phyloP scores from a whole-genome alignment of 106 monocot species.

The Dendrobium catenatum region DNA sequence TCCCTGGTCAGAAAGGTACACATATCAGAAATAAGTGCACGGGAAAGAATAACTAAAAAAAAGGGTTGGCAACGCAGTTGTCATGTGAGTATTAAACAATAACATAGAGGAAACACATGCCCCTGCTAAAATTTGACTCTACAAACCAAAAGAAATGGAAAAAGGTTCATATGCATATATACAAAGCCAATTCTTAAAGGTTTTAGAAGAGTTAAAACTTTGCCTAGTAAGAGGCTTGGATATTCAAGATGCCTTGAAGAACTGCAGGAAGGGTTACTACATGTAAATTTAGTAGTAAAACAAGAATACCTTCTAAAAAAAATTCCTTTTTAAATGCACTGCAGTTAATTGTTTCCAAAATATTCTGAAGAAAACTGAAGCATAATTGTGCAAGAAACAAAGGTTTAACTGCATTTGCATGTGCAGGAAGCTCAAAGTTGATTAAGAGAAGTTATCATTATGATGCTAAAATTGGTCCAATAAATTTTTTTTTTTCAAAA shows the following conservation, averaged over 20 bases:
- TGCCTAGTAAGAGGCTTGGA: too few species aligned
- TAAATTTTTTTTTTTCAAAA: too few species aligned
- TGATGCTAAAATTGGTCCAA: not conserved
- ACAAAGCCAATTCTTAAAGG: not conserved
- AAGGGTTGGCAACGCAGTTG: not conserved
- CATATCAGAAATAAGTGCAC: not conserved
- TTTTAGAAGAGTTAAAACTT: too few species aligned
- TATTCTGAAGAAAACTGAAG: too few species aligned
- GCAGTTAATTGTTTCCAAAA: too few species aligned
- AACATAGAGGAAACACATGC: not conserved
- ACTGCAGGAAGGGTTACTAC: too few species aligned
- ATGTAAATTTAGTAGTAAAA: not conserved
- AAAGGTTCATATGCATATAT: not conserved
- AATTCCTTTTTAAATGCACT: not conserved
- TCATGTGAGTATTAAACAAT: not conserved
- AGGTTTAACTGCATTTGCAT: too few species aligned
- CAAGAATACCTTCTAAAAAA: not conserved
- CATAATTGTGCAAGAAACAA: too few species aligned
- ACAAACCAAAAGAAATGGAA: not conserved
- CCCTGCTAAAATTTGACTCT: not conserved
- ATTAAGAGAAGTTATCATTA: not conserved
- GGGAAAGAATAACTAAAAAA: not conserved
- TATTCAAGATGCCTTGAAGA: too few species aligned
- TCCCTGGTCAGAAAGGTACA: slow-evolving; percentile 29
- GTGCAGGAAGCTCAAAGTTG: too few species aligned